phyloP scores from a whole-genome alignment of 108 stramenopile genomes.

The Cylindrotheca closterium region DNA sequence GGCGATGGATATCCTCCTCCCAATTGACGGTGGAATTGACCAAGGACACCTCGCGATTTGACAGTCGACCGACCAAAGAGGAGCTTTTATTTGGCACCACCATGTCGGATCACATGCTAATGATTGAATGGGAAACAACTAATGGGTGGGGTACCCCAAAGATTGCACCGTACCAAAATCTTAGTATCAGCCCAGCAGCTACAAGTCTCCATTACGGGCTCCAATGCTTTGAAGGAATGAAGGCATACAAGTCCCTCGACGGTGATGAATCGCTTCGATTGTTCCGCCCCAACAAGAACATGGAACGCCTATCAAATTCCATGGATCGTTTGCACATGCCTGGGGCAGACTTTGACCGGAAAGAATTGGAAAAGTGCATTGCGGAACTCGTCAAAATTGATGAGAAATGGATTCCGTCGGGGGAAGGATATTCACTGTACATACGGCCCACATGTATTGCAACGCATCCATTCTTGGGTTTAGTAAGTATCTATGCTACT shows the following conservation, averaged over 20 bases:
- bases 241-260: conserved; percentile 67
- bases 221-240: conserved; percentile 96
- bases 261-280: conserved; percentile 64
- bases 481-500: conserved; percentile 16
- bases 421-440: conserved; percentile 96
- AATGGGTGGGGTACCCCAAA: conserved; percentile 78
- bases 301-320: conserved; percentile 76
- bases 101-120: conserved; percentile 94
- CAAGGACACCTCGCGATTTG: conserved; percentile 31
- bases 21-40: conserved; percentile 32
- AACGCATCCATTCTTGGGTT: conserved; percentile 83
- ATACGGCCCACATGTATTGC: conserved; percentile 94
- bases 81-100: conserved; percentile 74
- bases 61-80: conserved; percentile 54
- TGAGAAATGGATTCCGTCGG: conserved; percentile 89
- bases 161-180: conserved; percentile 80
- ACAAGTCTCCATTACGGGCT: conserved; percentile 92
- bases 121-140: conserved; percentile 69
- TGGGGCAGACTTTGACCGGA: conserved; percentile 70
- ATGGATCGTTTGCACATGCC: conserved; percentile 84
- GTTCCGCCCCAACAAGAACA: conserved; percentile 92
- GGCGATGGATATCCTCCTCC: conserved; percentile 47
- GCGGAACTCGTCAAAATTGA: conserved; percentile 74
- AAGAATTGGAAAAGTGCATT: conserved; percentile 81
- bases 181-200: conserved; percentile 85